Evolutionary conservation across 1,284 basidiomycete species (phyloP), one percentile per base, ranked within the genome.

Genomic region (Apiotrichum montevideense): DNA sequence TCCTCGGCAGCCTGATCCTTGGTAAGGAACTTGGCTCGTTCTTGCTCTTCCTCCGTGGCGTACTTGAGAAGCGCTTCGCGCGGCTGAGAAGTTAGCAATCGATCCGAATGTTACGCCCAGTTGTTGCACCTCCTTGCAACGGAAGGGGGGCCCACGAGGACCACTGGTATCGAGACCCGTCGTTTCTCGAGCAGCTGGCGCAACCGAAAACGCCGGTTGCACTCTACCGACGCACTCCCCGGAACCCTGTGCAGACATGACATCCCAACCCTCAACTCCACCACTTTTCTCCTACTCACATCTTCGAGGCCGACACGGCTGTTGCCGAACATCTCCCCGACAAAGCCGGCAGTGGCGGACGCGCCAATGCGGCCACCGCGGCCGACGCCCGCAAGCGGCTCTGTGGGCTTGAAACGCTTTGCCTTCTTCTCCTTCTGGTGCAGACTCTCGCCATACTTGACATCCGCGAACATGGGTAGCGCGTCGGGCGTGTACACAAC

Each of bases 51-150:
- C 63, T 79, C 74, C 29, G 86, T 79, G 21, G 94, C 95, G 69
- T 95, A 98, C 77, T 87, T 92, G 81, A 98, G 86, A 62, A 98
- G 79, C 3, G 95, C 95, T 78, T 97, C 93, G 63, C 95, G 86
- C 35, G 95, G 95, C 88, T 98, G 79, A 7, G 41, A 9, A 9
- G 37, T 39, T 13, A 39, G 37, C 13, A 39, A 39, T 29, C 29
- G 29, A 29, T 29, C 29, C 29, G 29, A 29, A 29, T 29, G 29
- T 29, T 2, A 29, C 29, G 29, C 29, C 29, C 29, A 29, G 29
- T 29, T 29, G 29, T 2, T n/a, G 29, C 29, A 29, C 29, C 29
- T 29, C 29, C 29, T 29, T 29, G 29, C 29, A 29, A 29, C 29
- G 29, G 29, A 3, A 29, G 3, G 29, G 29, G 29, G 29, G 29